Base-by-base conservation (phyloP, 768 basidiomycete species). In the Boletus rubroflammeus region DNA sequence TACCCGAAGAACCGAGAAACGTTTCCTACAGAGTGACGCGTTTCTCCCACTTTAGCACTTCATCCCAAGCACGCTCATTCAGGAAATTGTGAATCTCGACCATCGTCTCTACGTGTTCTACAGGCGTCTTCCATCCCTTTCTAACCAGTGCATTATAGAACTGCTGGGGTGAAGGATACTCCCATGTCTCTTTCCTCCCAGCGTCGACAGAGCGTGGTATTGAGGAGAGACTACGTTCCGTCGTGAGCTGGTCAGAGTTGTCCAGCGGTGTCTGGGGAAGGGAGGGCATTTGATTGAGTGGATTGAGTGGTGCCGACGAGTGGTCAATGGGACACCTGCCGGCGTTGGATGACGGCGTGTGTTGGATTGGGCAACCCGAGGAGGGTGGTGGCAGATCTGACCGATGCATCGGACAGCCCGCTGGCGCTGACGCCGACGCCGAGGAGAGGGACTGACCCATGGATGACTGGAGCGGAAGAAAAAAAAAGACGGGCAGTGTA, bases 51-150 rank as follows among this genome's bases (percentile, higher is more conserved):
- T 82, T 87, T 56, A 91, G 69, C 3, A 99, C 96, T 72, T 98
- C 93, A 49, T 82, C 75, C 97, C 97, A 99, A 17, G 97, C 97
- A 68, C 86, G 80, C 74, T 99, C 97, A 65, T 99, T 98, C 70
- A 99, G 70, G 62, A 95, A 98, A 70, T 99, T 99, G 68, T 99
- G 97, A 34, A 98, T 98, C 56, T 93, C 86, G 41, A 99, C 97
- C 91, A 99, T 97, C 25, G 86, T 92, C 69, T 94, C 95, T 42
- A 98, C 82, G 71, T 93, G 88, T 62, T 98, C 93, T 71, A 95
- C 94, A 0, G 94, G 93, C 2, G 97, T 96, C 72, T 96, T 94
- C 90, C 90, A 93, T 3, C 97, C 97, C 68, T 99, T 99, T 57
- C 93, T 76, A 10, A 92, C 92, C 14, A 99, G 79, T 0, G 96